A percentile compares a stretch with the other conserved stretches of the same genome.
phyloP scores from a whole-genome alignment of 2,329 filamentous ascomycete species.

The Pezizomycotina sp. region DNA sequence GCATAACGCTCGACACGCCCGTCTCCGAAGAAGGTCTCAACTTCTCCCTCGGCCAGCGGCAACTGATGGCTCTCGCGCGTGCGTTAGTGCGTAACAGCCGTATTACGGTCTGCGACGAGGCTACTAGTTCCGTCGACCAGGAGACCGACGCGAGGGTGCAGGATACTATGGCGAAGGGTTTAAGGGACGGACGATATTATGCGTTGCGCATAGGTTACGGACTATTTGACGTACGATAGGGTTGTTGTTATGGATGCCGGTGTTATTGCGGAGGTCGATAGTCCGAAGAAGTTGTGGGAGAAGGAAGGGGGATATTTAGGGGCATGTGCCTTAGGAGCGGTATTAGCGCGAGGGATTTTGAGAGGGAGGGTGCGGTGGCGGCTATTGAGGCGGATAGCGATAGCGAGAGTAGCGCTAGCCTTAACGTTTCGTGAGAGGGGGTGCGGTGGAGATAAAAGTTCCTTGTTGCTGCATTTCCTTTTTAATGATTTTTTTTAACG shows the following conservation, averaged over 20 bases:
- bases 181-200: conserved; percentile 71
- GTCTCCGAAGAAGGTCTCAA: conserved; percentile 94
- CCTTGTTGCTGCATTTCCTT: too few species aligned
- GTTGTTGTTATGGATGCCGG: conserved; percentile 95
- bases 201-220: conserved; percentile 79
- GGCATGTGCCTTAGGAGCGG: conserved; percentile 80
- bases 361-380: conserved; percentile 5
- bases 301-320: conserved; percentile 58
- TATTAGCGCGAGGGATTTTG: conserved; percentile 42
- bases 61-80: conserved; percentile 84
- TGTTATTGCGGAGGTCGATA: conserved; percentile 69
- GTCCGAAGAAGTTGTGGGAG: conserved; percentile 57
- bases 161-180: conserved; percentile 65
- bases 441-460: too few species aligned
- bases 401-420: too few species aligned
- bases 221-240: conserved; percentile 87
- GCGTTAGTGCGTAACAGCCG: conserved; percentile 73
- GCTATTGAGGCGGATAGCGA: too few species aligned
- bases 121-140: conserved; percentile 83
- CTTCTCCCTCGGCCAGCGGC: conserved; percentile 85
- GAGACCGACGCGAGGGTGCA: conserved; percentile 96
- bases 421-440: too few species aligned
- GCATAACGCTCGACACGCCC: conserved; percentile 64
- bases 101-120: conserved; percentile 95
- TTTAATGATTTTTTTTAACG: too few species aligned